Conservation (phyloP, 768 basidiomycete genomes). For the Termitomyces titanicus region DNA sequence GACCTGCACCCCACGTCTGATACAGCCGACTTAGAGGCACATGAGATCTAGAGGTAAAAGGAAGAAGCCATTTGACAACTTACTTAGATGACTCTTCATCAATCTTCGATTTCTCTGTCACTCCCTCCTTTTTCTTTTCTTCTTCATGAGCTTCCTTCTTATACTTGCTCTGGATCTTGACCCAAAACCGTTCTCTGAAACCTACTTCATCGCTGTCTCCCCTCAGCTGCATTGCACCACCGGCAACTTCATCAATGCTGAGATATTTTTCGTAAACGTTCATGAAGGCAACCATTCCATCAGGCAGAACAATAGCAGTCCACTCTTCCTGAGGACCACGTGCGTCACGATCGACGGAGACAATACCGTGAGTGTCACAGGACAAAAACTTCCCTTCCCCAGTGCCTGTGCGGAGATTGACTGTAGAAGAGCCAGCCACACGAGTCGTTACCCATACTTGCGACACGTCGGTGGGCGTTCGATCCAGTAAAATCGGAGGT, state of each 20-base stretch:
- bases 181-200: constrained; percentile 82
- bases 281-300: constrained; percentile 86
- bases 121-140: constrained; percentile 66
- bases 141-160: constrained; percentile 80
- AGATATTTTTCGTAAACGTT: constrained; percentile 90
- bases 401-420: constrained; percentile 85
- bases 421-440: constrained; percentile 76
- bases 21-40: constrained; percentile 49
- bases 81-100: constrained; percentile 79
- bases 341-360: constrained; percentile 83
- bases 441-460: constrained; percentile 93
- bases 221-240: constrained; percentile 71
- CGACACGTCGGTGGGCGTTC: constrained; percentile 74
- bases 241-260: constrained; percentile 81
- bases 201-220: constrained; percentile 86
- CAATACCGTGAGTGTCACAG: constrained; percentile 81
- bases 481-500: constrained; percentile 49
- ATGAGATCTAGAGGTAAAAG: constrained; percentile 5
- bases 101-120: constrained; percentile 45
- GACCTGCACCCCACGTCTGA: constrained; percentile 85
- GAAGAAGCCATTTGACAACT: constrained; percentile 23
- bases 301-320: constrained; percentile 78
- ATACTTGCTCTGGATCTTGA: constrained; percentile 88
- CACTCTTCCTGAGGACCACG: constrained; percentile 94
- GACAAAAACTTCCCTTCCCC: constrained; percentile 90